Evolutionary conservation across 805 yeast genomes (phyloP).

Genomic region (Nakazawaea molendinolei): DNA sequence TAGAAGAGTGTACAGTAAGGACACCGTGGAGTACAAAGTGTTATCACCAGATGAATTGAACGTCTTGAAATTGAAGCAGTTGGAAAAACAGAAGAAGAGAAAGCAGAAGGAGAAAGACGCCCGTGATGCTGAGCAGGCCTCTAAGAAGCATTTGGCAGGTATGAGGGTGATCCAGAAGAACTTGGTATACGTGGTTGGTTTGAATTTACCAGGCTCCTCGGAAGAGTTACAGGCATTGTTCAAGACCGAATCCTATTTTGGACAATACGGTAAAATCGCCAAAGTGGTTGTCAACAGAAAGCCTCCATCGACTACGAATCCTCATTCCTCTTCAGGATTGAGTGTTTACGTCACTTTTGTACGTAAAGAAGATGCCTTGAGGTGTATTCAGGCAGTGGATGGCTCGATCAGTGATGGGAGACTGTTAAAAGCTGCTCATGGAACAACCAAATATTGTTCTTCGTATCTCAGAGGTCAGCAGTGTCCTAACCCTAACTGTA

Average conservation of each 20-base stretch:
- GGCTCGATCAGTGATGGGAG: slow-evolving; percentile 93
- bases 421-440: slow-evolving; percentile 88
- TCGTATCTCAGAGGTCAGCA: slow-evolving; percentile 90
- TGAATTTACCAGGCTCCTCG: slow-evolving; percentile 80
- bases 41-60: slow-evolving; percentile 84
- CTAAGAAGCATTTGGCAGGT: slow-evolving; percentile 88
- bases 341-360: slow-evolving; percentile 96
- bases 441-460: slow-evolving; percentile 98
- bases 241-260: slow-evolving; percentile 89
- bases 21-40: slow-evolving; percentile 78
- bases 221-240: slow-evolving; percentile 80
- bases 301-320: slow-evolving; percentile 37
- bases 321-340: slow-evolving; percentile 63
- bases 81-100: slow-evolving; percentile 73
- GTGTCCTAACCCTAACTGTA: slow-evolving; percentile 97
- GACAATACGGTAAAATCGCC: slow-evolving; percentile 95
- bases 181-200: slow-evolving; percentile 91
- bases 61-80: slow-evolving; percentile 71
- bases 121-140: slow-evolving; percentile 80
- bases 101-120: slow-evolving; percentile 86
- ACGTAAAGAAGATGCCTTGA: slow-evolving; percentile 89
- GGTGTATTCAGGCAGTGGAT: slow-evolving; percentile 86
- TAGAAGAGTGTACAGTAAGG: slow-evolving; percentile 90
- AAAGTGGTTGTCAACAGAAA: slow-evolving; percentile 89
- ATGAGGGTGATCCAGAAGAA: slow-evolving; percentile 98